Evolutionary conservation across 2,329 filamentous ascomycete genomes (phyloP).

Genomic region (Fusarium odoratissimum): DNA sequence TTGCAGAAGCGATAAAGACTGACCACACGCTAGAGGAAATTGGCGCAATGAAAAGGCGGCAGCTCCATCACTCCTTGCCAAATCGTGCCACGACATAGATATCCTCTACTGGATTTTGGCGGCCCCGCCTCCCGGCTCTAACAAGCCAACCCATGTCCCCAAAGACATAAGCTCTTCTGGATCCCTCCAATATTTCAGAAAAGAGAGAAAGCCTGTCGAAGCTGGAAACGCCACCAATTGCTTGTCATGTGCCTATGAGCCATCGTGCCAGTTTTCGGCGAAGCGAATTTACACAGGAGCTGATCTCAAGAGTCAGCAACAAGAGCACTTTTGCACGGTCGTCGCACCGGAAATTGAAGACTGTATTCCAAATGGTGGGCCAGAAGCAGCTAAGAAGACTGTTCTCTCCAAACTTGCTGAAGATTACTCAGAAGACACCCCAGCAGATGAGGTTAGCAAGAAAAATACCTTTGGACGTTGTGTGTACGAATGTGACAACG

Average conservation of each 20-base stretch:
- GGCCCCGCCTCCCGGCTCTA: background rate
- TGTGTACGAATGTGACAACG: background rate
- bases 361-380: background rate
- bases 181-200: background rate
- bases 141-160: background rate
- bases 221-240: background rate
- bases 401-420: background rate
- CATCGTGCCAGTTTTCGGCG: background rate
- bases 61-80: background rate
- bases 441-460: background rate
- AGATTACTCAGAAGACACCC: background rate
- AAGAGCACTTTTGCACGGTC: background rate
- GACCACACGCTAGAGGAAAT: background rate
- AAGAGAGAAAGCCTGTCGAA: background rate
- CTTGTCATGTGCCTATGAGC: background rate
- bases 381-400: background rate
- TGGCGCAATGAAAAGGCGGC: background rate
- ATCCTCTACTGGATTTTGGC: background rate
- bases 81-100: background rate
- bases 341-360: background rate
- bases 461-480: background rate
- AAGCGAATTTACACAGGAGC: background rate
- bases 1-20: rapidly evolving
- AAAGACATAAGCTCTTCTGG: slow-evolving; percentile 1
- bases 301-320: background rate